Percentiles rank a stretch among this genome's conserved stretches.
phyloP scores from a whole-genome alignment of 129 eudicot genomes.

The Saposhnikovia divaricata region DNA sequence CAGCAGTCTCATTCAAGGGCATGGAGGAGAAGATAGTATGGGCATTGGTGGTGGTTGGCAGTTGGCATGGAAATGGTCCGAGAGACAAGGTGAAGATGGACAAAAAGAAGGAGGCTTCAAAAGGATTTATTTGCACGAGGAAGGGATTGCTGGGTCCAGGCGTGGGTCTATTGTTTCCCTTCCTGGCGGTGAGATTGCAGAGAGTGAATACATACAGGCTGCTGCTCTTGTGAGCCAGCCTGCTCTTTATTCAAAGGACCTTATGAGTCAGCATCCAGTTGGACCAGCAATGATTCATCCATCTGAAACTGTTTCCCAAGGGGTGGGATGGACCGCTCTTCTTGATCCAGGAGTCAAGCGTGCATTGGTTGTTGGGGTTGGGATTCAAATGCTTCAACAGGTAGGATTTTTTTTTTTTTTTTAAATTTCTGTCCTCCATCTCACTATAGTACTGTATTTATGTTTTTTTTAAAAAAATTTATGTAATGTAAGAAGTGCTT shows the following conservation, averaged over 20 bases:
- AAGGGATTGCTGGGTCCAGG: constrained; percentile 33
- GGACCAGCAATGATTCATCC: constrained; percentile 78
- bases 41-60: constrained; percentile 93
- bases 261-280: constrained; percentile 34
- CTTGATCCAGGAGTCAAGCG: constrained; percentile 70
- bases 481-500: neutral
- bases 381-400: constrained; percentile 78
- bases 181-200: constrained; percentile 44
- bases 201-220: constrained; percentile 43
- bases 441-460: neutral
- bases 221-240: constrained; percentile 60
- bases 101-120: constrained; percentile 48
- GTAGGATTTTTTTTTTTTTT: constrained; percentile 16
- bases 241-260: constrained; percentile 52
- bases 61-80: constrained; percentile 56
- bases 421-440: neutral
- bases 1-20: constrained; percentile 40
- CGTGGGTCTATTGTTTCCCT: constrained; percentile 56
- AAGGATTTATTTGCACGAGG: constrained; percentile 57
- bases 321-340: constrained; percentile 38
- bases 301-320: constrained; percentile 32
- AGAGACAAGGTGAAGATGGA: constrained; percentile 59
- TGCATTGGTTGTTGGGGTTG: constrained; percentile 64
- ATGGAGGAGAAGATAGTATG: constrained; percentile 30
- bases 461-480: too few relatives aligned